phyloP scores from a whole-genome alignment of 2,329 filamentous ascomycete genomes.

The Sclerotinia borealis region DNA sequence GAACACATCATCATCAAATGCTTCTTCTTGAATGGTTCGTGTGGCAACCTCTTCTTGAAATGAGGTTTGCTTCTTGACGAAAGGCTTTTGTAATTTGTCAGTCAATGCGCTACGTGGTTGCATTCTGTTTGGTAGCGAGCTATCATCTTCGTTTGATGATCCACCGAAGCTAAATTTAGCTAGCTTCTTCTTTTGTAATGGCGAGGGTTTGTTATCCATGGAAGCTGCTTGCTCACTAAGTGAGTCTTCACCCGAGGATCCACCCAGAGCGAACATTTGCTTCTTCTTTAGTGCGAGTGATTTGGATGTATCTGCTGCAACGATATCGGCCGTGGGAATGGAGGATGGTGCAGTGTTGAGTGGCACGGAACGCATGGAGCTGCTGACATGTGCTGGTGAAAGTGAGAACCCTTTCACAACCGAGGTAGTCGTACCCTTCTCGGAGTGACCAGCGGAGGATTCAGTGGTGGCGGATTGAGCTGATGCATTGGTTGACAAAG shows the following conservation, averaged over 20 bases:
- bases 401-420: slow-evolving; percentile 88
- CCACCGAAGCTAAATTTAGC: slow-evolving; percentile 67
- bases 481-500: slow-evolving; percentile 25
- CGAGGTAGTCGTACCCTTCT: slow-evolving; percentile 45
- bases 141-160: slow-evolving; percentile 79
- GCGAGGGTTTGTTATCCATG: slow-evolving; percentile 23
- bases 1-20: slow-evolving; percentile 48
- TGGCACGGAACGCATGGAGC: slow-evolving; percentile 52
- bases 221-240: slow-evolving; percentile 31
- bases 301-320: slow-evolving; percentile 41
- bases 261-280: slow-evolving; percentile 47
- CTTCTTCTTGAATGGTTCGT: slow-evolving; percentile 54
- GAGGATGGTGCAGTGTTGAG: slow-evolving; percentile 33
- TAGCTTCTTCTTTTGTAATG: slow-evolving; percentile 44
- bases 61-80: slow-evolving; percentile 68
- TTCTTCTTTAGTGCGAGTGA: slow-evolving; percentile 61
- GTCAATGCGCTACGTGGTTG: slow-evolving; percentile 48
- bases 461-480: slow-evolving; percentile 38
- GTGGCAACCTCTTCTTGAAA: slow-evolving; percentile 73
- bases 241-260: slow-evolving; percentile 34
- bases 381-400: slow-evolving; percentile 67
- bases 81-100: slow-evolving; percentile 43
- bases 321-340: slow-evolving; percentile 47
- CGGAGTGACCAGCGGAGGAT: slow-evolving; percentile 25
- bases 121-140: slow-evolving; percentile 53